These are phyloP conservation scores for Podila clonocystis DNA, from an alignment of 192 early-diverging fungal species.

Conservation along the genomic window DNA sequence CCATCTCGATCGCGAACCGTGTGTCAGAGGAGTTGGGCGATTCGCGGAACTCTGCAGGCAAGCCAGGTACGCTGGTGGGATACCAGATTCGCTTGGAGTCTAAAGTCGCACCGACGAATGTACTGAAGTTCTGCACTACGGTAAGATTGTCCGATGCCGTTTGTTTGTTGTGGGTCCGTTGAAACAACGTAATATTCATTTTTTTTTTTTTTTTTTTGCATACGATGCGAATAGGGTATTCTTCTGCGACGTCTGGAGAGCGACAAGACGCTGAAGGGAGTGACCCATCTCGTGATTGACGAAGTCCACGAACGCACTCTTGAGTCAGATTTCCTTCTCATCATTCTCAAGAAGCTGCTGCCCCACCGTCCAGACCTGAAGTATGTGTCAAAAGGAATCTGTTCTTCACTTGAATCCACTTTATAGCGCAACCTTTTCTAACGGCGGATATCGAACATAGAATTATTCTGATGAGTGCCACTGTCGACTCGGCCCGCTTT, in stretches of 20 bases:
- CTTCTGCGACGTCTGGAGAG: conserved; percentile 72
- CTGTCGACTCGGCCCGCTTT: conserved; percentile 71
- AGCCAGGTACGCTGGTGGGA: conserved; percentile 68
- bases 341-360: conserved; percentile 68
- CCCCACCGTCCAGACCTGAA: conserved; percentile 59
- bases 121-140: conserved; percentile 79
- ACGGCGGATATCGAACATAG: conserved; percentile 15
- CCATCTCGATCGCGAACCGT: conserved; percentile 80
- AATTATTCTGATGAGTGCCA: conserved; percentile 80
- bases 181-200: conserved; percentile 8
- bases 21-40: conserved; percentile 82
- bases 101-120: conserved; percentile 58
- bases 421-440: background rate
- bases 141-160: conserved; percentile 30
- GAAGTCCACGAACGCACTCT: conserved; percentile 83
- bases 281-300: conserved; percentile 80
- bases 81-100: conserved; percentile 81
- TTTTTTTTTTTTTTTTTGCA: background rate
- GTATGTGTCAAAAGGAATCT: conserved; percentile 33
- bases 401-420: too few species aligned
- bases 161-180: background rate
- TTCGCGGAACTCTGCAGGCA: conserved; percentile 54
- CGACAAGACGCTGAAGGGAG: conserved; percentile 63
- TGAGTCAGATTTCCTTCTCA: conserved; percentile 80
- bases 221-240: conserved; percentile 62